Conservation (phyloP, 768 basidiomycete genomes). For the Pisolithus albus region DNA sequence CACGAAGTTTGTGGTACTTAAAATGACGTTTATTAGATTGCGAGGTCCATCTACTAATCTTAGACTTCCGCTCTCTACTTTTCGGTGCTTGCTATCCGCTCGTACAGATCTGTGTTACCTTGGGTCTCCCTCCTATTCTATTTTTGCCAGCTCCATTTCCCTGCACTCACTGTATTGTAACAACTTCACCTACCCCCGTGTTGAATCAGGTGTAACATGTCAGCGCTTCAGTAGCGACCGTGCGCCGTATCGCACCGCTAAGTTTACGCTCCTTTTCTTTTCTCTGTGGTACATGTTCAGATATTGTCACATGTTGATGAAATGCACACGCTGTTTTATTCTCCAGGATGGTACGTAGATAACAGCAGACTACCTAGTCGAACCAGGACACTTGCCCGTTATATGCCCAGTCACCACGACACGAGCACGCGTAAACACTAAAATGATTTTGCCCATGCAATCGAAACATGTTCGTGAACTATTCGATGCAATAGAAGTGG, state of each 20-base stretch:
- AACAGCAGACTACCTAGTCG: slow-evolving; percentile 26
- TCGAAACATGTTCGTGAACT: not conserved
- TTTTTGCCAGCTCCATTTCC: slow-evolving; percentile 17
- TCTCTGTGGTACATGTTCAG: not conserved
- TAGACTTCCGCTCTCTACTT: slow-evolving; percentile 56
- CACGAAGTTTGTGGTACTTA: not conserved
- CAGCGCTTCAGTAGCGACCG: slow-evolving; percentile 47
- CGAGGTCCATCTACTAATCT: slow-evolving; percentile 68
- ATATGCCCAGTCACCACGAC: slow-evolving; percentile 35
- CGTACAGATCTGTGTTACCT: slow-evolving; percentile 66
- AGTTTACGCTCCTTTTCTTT: not conserved
- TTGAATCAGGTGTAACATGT: slow-evolving; percentile 48
- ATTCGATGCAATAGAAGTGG: not conserved
- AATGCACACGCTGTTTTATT: not conserved
- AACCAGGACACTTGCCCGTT: slow-evolving; percentile 46
- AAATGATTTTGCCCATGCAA: slow-evolving; percentile 4
- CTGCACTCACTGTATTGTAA: slow-evolving; percentile 81
- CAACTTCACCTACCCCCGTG: slow-evolving; percentile 51
- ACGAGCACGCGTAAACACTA: slow-evolving; percentile 26
- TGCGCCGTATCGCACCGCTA: slow-evolving; percentile 4
- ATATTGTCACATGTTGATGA: not conserved
- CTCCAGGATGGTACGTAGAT: too few species aligned
- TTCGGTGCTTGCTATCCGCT: slow-evolving; percentile 65
- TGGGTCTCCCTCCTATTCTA: slow-evolving; percentile 37
- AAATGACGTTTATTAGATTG: slow-evolving; percentile 43